Conservation (phyloP, 1,139 yeast species). For the Taphrina pruni region DNA sequence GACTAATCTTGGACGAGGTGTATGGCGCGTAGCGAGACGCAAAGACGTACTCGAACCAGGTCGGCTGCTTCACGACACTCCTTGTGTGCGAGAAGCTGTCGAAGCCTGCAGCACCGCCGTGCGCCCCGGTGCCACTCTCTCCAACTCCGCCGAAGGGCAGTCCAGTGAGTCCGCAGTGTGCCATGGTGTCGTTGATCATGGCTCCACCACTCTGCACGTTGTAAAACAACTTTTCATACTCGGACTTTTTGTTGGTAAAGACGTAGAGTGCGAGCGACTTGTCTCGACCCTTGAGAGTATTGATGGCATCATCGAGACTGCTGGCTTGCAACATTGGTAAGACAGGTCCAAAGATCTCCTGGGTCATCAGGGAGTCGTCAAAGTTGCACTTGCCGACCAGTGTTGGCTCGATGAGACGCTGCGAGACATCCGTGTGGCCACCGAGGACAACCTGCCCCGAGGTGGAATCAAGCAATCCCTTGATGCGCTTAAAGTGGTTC, state of each 20-base stretch:
- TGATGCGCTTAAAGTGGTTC: conserved; percentile 62
- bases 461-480: conserved; percentile 58
- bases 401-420: conserved; percentile 75
- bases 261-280: conserved; percentile 88
- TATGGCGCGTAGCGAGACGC: conserved; percentile 37
- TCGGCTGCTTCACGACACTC: conserved; percentile 59
- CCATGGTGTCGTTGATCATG: conserved; percentile 70
- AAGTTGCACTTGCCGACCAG: conserved; percentile 66
- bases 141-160: conserved; percentile 96
- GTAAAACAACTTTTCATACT: conserved; percentile 60
- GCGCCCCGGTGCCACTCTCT: conserved; percentile 69
- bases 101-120: conserved; percentile 80
- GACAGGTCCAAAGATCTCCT: conserved; percentile 85
- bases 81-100: conserved; percentile 78
- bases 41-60: conserved; percentile 34
- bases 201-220: conserved; percentile 76
- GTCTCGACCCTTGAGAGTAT: conserved; percentile 64
- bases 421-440: conserved; percentile 56
- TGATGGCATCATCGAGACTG: conserved; percentile 59
- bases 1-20: conserved; percentile 34
- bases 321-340: conserved; percentile 71
- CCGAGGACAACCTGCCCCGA: conserved; percentile 66
- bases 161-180: conserved; percentile 72
- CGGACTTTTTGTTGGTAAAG: conserved; percentile 56
- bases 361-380: conserved; percentile 73